These are phyloP conservation scores for Pugionium dolabratum DNA, from an alignment of 345 rosid species.

Conservation along the genomic window DNA sequence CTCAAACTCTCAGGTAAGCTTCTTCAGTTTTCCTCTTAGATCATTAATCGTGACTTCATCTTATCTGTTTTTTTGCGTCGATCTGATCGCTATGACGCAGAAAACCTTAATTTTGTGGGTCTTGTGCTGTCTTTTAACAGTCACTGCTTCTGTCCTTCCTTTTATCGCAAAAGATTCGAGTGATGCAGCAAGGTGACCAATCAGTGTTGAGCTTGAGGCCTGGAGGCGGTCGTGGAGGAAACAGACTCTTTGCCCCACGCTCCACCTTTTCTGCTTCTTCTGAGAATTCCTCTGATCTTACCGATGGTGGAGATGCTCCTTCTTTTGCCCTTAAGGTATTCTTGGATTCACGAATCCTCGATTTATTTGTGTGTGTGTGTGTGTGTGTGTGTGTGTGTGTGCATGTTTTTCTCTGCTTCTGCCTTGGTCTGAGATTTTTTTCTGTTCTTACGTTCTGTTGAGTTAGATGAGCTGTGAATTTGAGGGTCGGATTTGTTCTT, in stretches of 20 bases:
- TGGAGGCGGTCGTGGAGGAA: conserved; percentile 95
- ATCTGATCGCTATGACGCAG: background rate
- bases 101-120: background rate
- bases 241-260: conserved; percentile 62
- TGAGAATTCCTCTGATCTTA: conserved; percentile 24
- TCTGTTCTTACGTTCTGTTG: background rate
- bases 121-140: background rate
- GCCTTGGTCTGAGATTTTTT: background rate
- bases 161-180: conserved; percentile 39
- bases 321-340: conserved; percentile 49
- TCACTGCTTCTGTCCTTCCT: background rate
- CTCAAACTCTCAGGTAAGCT: too few relatives aligned
- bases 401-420: background rate
- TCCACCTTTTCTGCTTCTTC: conserved; percentile 42
- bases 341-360: background rate
- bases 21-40: too few relatives aligned
- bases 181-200: conserved; percentile 96
- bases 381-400: too few relatives aligned
- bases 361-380: too few relatives aligned
- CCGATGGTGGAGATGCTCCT: conserved; percentile 46
- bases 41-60: too few relatives aligned
- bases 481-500: conserved; percentile 1
- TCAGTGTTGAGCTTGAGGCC: conserved; percentile 98
- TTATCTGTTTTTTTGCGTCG: background rate
- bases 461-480: conserved; percentile 9